Evolutionary conservation across 805 yeast species (phyloP).

Genomic region (Ascoidea asiatica): DNA sequence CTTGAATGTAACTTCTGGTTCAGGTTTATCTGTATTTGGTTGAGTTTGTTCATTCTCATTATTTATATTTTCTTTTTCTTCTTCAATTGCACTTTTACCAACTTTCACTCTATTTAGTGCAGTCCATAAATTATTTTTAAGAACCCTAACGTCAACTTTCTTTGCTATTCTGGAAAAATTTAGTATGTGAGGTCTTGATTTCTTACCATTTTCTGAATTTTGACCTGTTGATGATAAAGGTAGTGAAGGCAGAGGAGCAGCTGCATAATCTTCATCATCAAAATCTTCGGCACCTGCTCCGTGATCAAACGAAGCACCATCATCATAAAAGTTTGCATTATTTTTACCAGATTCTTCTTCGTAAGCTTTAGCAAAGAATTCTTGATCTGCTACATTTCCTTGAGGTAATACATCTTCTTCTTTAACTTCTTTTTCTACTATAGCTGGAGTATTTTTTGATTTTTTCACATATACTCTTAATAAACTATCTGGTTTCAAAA

Average conservation of each 20-base stretch:
- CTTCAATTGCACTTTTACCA: slow-evolving; percentile 12
- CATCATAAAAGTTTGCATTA: slow-evolving; percentile 14
- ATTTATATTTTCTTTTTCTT: slow-evolving; percentile 19
- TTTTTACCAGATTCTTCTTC: slow-evolving; percentile 7
- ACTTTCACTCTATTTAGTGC: slow-evolving; percentile 23
- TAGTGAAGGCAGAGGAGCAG: slow-evolving; percentile 11
- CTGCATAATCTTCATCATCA: slow-evolving; percentile 21
- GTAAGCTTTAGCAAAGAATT: slow-evolving; percentile 3
- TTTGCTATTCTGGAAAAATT: slow-evolving; percentile 64
- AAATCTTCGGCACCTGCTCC: slow-evolving; percentile 18
- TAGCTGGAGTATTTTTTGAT: background rate
- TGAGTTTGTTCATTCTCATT: slow-evolving; percentile 17
- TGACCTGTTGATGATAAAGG: background rate
- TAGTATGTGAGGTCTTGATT: too few species aligned
- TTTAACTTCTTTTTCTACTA: background rate
- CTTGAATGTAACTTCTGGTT: slow-evolving; percentile 21
- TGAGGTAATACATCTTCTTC: slow-evolving; percentile 5
- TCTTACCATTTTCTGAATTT: slow-evolving; percentile 22
- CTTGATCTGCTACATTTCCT: slow-evolving; percentile 1
- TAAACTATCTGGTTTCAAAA: slow-evolving; percentile 47
- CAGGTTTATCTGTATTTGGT: background rate
- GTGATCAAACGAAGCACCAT: slow-evolving; percentile 12
- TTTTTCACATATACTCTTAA: slow-evolving; percentile 18
- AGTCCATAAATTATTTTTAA: slow-evolving; percentile 70
- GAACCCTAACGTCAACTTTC: slow-evolving; percentile 57